Conservation (phyloP, 352 stramenopile species). For the Blastocystis sp. region DNA sequence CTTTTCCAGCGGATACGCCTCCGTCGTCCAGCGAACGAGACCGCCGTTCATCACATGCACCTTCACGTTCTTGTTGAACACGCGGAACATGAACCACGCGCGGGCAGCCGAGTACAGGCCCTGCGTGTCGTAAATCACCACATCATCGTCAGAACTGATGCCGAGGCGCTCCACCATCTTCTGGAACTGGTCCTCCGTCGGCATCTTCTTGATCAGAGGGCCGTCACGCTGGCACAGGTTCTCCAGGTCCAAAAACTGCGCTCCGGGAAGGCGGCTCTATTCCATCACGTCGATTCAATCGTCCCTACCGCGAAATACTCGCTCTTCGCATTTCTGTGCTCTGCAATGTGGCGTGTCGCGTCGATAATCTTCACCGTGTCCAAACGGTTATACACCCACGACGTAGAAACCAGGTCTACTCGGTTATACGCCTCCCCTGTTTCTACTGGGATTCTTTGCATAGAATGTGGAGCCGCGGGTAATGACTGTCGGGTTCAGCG, state of each 20-base stretch:
- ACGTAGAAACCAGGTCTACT: conserved; percentile 41
- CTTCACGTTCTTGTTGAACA: conserved; percentile 63
- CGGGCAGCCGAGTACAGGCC: conserved; percentile 48
- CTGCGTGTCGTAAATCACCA: conserved; percentile 66
- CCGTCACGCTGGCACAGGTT: not conserved
- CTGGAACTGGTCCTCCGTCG: conserved; percentile 48
- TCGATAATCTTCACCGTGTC: conserved; percentile 54
- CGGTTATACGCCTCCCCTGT: not conserved
- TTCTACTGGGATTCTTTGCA: conserved; percentile 18
- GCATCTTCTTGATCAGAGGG: conserved; percentile 23
- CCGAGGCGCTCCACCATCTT: conserved; percentile 54
- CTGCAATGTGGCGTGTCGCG: conserved; percentile 40
- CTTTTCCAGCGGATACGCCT: conserved; percentile 42
- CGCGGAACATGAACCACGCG: conserved; percentile 63
- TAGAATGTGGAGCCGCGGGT: conserved; percentile 29
- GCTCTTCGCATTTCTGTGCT: conserved; percentile 15
- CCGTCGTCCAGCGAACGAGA: conserved; percentile 51
- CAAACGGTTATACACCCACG: conserved; percentile 59
- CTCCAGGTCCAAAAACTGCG: conserved; percentile 35
- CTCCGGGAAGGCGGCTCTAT: conserved; percentile 30
- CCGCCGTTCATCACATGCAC: conserved; percentile 66
- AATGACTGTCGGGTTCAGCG: not conserved
- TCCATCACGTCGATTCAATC: not conserved
- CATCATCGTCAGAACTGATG: conserved; percentile 50
- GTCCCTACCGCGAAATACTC: conserved; percentile 6